These are phyloP conservation scores for Tremella fuciformis DNA, from an alignment of 768 basidiomycete species.

Conservation along the genomic window DNA sequence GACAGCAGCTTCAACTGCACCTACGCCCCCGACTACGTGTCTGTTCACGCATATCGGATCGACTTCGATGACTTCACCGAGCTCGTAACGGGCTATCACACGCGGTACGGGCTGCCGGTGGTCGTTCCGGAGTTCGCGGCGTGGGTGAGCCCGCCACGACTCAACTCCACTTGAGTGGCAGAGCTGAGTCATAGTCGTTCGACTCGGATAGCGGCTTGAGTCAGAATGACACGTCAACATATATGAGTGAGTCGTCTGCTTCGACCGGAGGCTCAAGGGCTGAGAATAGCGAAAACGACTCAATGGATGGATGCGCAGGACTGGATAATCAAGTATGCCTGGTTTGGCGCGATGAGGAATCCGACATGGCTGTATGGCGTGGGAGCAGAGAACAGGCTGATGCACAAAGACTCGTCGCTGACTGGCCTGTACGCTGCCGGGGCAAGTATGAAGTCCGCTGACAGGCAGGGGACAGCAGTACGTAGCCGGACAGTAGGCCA, in stretches of 20 bases:
- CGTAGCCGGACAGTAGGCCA: not conserved
- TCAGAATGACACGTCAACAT: not conserved
- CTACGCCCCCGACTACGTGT: slow-evolving; percentile 12
- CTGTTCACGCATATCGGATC: slow-evolving; percentile 5
- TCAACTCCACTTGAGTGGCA: slow-evolving; percentile 28
- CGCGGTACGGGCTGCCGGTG: not conserved
- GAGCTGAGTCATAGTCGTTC: slow-evolving; percentile 42
- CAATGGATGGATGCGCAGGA: slow-evolving; percentile 29
- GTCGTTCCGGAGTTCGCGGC: slow-evolving; percentile 10
- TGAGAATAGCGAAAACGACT: slow-evolving; percentile 38
- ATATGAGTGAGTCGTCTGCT: not conserved
- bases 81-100: slow-evolving; percentile 1
- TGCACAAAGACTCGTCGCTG: slow-evolving; percentile 14
- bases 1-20: not conserved
- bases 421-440: slow-evolving; percentile 3
- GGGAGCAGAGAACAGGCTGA: slow-evolving; percentile 21
- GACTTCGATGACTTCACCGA: not conserved
- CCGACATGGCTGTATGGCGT: slow-evolving; percentile 17
- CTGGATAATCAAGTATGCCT: slow-evolving; percentile 17
- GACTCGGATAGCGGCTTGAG: not conserved
- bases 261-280: not conserved
- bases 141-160: slow-evolving; percentile 15
- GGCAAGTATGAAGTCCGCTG: not conserved
- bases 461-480: not conserved
- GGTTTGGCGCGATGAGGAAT: slow-evolving; percentile 22